Percentiles rank a stretch among this genome's conserved stretches.
These are phyloP conservation scores for Penicillium sp. DNA, from an alignment of 2,329 filamentous ascomycete genomes.

Conservation along the genomic window DNA sequence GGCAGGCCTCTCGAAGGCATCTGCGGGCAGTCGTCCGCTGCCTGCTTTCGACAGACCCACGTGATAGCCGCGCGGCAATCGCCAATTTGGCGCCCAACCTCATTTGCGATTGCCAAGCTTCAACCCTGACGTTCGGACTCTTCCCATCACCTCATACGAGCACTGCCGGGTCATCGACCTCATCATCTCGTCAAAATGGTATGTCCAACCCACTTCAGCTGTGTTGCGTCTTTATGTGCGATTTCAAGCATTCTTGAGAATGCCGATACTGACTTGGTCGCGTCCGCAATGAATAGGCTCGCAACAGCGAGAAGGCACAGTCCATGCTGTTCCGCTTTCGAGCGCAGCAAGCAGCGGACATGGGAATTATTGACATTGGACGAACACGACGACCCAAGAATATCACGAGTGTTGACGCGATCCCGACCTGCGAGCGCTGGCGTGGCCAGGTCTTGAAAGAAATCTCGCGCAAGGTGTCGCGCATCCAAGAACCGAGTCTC, in stretches of 20 bases:
- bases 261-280: constrained; percentile 17
- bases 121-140: constrained; percentile 18
- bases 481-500: constrained; percentile 86
- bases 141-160: constrained; percentile 14
- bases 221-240: too few species aligned
- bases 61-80: constrained; percentile 16
- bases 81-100: constrained; percentile 24
- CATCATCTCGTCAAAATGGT: constrained; percentile 27
- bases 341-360: constrained; percentile 89
- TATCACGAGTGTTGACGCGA: constrained; percentile 78
- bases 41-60: background rate
- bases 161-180: constrained; percentile 11
- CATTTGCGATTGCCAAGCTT: constrained; percentile 21
- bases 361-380: constrained; percentile 90
- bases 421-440: constrained; percentile 93
- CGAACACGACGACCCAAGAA: constrained; percentile 83
- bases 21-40: background rate
- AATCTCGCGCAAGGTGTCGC: constrained; percentile 91
- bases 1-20: too few species aligned
- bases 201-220: constrained; percentile 2
- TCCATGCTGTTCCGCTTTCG: constrained; percentile 99
- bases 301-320: constrained; percentile 97
- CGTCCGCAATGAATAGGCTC: constrained; percentile 55
- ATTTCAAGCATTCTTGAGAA: background rate
- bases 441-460: constrained; percentile 95